Conservation (phyloP, 2,329 filamentous ascomycete species). For the Fusarium mundagurra region DNA sequence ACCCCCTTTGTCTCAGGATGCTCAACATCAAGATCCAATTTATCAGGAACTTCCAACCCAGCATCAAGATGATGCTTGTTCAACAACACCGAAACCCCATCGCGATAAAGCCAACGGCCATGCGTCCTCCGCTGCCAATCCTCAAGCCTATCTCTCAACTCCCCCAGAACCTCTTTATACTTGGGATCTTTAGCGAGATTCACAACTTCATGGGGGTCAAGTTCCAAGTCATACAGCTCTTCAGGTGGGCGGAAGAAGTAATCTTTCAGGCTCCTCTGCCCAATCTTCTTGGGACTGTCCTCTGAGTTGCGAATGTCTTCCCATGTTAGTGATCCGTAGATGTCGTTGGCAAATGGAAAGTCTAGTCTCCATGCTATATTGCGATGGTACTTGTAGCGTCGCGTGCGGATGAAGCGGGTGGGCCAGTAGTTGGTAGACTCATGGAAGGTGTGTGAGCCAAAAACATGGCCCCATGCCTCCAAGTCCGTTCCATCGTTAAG, state of each 20-base stretch:
- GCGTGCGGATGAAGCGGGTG: constrained; percentile 55
- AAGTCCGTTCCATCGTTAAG: not conserved
- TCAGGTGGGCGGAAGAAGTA: constrained; percentile 58
- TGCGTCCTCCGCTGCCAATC: not conserved
- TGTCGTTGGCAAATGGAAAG: constrained; percentile 58
- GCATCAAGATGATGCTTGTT: not conserved
- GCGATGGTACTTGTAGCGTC: constrained; percentile 58
- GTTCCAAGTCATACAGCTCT: constrained; percentile 57
- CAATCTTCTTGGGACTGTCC: constrained; percentile 42
- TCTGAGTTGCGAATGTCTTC: constrained; percentile 55
- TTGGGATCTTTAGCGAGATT: constrained; percentile 46
- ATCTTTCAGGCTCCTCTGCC: constrained; percentile 50
- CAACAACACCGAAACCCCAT: not conserved
- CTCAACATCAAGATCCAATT: not conserved
- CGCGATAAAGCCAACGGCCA: not conserved
- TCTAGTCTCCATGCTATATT: constrained; percentile 60
- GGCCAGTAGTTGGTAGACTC: constrained; percentile 64
- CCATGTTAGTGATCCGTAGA: constrained; percentile 56
- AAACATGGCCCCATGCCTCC: constrained; percentile 50
- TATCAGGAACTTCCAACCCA: not conserved
- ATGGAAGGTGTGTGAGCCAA: constrained; percentile 62
- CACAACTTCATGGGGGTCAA: constrained; percentile 56
- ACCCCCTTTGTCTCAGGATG: not conserved
- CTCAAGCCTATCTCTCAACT: not conserved
- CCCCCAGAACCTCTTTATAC: not conserved